A percentile compares a stretch with the other conserved stretches of the same genome.
These are phyloP conservation scores for Gynochthodes officinalis DNA, from an alignment of 257 asterid genomes.

Conservation along the genomic window DNA sequence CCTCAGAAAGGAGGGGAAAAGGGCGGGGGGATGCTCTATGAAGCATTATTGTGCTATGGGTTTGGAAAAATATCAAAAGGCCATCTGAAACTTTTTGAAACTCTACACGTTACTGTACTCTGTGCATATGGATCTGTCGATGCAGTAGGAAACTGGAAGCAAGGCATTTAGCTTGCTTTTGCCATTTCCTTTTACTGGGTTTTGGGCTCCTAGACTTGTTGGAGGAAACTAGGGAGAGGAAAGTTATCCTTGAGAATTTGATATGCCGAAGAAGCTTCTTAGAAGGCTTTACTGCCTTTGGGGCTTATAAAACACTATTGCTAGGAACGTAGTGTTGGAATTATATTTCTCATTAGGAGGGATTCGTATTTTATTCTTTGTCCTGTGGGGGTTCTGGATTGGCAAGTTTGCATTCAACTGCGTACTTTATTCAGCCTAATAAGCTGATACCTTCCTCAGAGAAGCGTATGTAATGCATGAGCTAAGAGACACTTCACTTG, in stretches of 20 bases:
- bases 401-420: background rate
- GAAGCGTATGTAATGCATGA: background rate
- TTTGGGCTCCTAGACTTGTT: background rate
- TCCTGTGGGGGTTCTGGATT: background rate
- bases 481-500: background rate
- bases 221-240: background rate
- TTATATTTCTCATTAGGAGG: background rate
- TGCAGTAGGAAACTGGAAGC: background rate
- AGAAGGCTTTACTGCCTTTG: background rate
- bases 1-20: no score
- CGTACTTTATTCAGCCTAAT: background rate
- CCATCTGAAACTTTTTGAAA: background rate
- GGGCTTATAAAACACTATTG: background rate
- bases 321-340: background rate
- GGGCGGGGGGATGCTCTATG: no score
- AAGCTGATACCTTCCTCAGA: background rate
- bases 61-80: background rate
- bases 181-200: background rate
- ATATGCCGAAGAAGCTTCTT: background rate
- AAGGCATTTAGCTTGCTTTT: background rate
- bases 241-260: background rate
- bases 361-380: background rate
- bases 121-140: background rate
- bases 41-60: background rate
- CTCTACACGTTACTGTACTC: background rate